A percentile compares a stretch with the other conserved stretches of the same genome.
These are phyloP conservation scores for Citrus maxima DNA, from an alignment of 345 rosid genomes.

Conservation along the genomic window DNA sequence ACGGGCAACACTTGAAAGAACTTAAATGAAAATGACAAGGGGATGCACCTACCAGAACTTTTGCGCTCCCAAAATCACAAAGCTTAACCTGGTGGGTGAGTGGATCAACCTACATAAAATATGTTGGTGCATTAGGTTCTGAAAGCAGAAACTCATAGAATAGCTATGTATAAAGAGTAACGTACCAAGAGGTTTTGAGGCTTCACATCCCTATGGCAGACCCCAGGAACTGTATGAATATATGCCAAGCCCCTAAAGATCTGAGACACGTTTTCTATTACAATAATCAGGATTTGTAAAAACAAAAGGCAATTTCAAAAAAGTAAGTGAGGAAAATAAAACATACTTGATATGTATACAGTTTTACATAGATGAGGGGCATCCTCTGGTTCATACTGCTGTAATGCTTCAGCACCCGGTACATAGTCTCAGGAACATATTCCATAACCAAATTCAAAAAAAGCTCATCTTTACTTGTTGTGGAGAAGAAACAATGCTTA, in stretches of 20 bases:
- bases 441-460: slow-evolving; percentile 84
- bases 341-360: slow-evolving; percentile 75
- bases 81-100: slow-evolving; percentile 55
- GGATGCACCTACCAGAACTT: slow-evolving; percentile 42
- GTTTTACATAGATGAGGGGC: slow-evolving; percentile 80
- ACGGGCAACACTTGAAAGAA: neutral
- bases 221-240: slow-evolving; percentile 75
- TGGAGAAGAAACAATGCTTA: slow-evolving; percentile 89
- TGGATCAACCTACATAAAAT: slow-evolving; percentile 44
- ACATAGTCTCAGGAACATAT: slow-evolving; percentile 74
- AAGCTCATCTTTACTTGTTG: slow-evolving; percentile 67
- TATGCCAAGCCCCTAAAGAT: slow-evolving; percentile 81
- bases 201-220: slow-evolving; percentile 90
- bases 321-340: neutral
- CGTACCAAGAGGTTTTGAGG: slow-evolving; percentile 94
- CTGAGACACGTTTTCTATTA: slow-evolving; percentile 37
- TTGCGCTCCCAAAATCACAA: slow-evolving; percentile 60
- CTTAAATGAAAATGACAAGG: neutral
- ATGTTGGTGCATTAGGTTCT: slow-evolving; percentile 5
- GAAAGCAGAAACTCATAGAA: slow-evolving; percentile 1
- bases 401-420: slow-evolving; percentile 60
- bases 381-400: slow-evolving; percentile 60
- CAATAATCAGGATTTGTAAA: slow-evolving; percentile 4
- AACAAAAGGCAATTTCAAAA: neutral
- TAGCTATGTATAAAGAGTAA: neutral